phyloP scores from a whole-genome alignment of 2,329 filamentous ascomycete species.

The Fusarium lateritium region DNA sequence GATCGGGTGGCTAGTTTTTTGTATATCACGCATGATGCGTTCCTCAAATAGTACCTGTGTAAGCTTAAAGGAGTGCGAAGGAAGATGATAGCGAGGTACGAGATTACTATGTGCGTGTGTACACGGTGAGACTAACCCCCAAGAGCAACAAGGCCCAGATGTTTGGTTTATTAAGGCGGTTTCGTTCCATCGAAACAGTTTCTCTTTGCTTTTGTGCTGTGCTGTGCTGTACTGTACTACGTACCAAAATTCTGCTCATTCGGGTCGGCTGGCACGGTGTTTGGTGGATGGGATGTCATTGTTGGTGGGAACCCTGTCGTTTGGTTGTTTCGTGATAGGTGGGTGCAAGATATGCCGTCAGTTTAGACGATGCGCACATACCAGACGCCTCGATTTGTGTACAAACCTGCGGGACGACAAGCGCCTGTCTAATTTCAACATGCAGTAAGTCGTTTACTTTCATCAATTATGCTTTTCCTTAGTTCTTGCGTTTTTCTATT shows the following conservation, averaged over 20 bases:
- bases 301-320: constrained; percentile 32
- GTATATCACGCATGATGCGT: constrained; percentile 4
- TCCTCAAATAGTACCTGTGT: constrained; percentile 1
- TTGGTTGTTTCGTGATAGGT: constrained; percentile 46
- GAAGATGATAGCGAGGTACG: neutral
- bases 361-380: constrained; percentile 38
- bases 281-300: constrained; percentile 34
- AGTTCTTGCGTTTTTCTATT: neutral
- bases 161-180: constrained; percentile 51
- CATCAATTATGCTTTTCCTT: constrained; percentile 20
- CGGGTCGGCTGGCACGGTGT: constrained; percentile 33
- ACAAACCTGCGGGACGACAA: constrained; percentile 36
- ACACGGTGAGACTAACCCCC: neutral
- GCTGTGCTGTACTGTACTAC: neutral
- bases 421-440: constrained; percentile 40
- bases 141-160: constrained; percentile 29
- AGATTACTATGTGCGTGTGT: neutral
- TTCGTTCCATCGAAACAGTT: constrained; percentile 51
- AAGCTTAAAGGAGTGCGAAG: neutral
- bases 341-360: constrained; percentile 51
- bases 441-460: constrained; percentile 30
- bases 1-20: constrained; percentile 10
- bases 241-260: constrained; percentile 5
- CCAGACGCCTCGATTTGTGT: constrained; percentile 37
- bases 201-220: constrained; percentile 3